Percentiles rank a stretch among this genome's conserved stretches.
phyloP scores from a whole-genome alignment of 148 eudicot genomes.

The Fagopyrum homotropicum region DNA sequence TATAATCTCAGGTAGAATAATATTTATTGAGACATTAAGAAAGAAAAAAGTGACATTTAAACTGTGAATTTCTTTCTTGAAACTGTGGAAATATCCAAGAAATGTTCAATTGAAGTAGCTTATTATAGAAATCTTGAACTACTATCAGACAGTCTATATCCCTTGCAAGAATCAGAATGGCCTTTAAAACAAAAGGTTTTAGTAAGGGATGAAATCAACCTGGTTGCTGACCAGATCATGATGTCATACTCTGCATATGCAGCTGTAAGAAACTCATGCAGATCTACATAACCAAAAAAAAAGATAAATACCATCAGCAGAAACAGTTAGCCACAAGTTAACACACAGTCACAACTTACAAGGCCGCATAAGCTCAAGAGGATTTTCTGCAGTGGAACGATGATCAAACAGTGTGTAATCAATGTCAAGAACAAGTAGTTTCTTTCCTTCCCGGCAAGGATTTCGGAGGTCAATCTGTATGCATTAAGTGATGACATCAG shows the following conservation, averaged over 20 bases:
- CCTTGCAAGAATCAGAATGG: background rate
- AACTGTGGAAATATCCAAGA: background rate
- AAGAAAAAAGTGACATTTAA: background rate
- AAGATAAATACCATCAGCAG: background rate
- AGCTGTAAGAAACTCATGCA: conserved; percentile 90
- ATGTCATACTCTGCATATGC: conserved; percentile 97
- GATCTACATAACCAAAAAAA: conserved; percentile 44
- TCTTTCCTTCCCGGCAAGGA: conserved; percentile 92
- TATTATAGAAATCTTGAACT: background rate
- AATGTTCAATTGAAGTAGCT: background rate
- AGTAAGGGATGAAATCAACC: conserved; percentile 29
- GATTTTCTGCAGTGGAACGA: conserved; percentile 90
- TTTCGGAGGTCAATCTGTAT: conserved; percentile 69
- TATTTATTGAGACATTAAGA: background rate
- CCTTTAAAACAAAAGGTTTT: background rate
- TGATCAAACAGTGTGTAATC: conserved; percentile 97
- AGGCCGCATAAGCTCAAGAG: conserved; percentile 93
- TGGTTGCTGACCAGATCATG: conserved; percentile 98
- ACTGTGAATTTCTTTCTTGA: background rate
- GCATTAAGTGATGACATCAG: conserved; percentile 4
- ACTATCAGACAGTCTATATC: background rate
- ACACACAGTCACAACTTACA: conserved; percentile 41
- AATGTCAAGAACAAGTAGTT: conserved; percentile 90
- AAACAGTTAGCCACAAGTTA: background rate
- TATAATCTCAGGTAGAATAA: background rate